Conservation (phyloP, 2,329 filamentous ascomycete species). For the Fusarium proliferatum region DNA sequence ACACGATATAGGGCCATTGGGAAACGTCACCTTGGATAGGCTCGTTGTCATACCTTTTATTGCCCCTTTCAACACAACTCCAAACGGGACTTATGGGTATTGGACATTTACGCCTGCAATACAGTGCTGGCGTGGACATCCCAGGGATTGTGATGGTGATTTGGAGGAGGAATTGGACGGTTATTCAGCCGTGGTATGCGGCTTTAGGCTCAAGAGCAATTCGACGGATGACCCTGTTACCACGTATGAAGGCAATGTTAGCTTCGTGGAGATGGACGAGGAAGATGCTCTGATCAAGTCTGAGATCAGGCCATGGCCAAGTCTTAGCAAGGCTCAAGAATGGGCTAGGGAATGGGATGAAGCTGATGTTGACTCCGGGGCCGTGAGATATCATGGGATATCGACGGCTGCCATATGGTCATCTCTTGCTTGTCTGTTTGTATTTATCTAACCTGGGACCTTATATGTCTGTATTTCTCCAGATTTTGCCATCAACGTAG, state of each 20-base stretch:
- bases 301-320: not conserved
- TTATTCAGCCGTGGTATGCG: not conserved
- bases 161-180: not conserved
- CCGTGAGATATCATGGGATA: not conserved
- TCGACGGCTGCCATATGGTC: not conserved
- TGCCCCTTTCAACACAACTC: not conserved
- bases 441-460: not conserved
- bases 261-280: not conserved
- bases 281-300: not conserved
- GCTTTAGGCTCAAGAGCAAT: not conserved
- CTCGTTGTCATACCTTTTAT: not conserved
- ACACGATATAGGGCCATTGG: rapidly evolving
- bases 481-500: too few relatives aligned
- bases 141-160: not conserved
- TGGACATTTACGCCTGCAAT: not conserved
- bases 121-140: not conserved
- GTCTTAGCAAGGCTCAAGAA: rapidly evolving
- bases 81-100: not conserved
- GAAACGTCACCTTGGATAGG: not conserved
- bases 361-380: not conserved
- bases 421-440: not conserved
- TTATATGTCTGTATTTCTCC: too few relatives aligned
- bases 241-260: not conserved
- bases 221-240: not conserved
- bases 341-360: not conserved